These are phyloP conservation scores for Cephaloascus fragrans DNA, from an alignment of 805 yeast species.

Conservation along the genomic window DNA sequence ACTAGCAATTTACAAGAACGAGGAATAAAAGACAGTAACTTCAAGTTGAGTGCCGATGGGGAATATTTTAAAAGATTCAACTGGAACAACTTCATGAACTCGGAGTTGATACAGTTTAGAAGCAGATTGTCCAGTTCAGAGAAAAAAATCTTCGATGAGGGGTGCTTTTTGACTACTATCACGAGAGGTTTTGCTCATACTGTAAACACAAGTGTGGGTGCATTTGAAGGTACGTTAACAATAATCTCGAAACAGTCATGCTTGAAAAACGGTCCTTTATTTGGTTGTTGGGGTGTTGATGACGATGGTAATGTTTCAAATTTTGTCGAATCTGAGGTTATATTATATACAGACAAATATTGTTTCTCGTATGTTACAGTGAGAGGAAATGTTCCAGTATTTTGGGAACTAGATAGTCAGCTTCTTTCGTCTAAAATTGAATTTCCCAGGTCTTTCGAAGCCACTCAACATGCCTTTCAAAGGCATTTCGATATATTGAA, in stretches of 20 bases:
- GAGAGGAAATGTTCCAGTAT: constrained; percentile 46
- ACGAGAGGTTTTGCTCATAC: constrained; percentile 44
- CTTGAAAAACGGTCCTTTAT: constrained; percentile 34
- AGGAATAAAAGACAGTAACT: constrained; percentile 16
- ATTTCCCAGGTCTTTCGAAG: constrained; percentile 43
- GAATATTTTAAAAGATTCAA: constrained; percentile 35
- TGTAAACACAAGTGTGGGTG: constrained; percentile 21
- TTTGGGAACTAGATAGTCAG: constrained; percentile 41
- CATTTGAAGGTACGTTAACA: constrained; percentile 30
- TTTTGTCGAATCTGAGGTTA: constrained; percentile 42
- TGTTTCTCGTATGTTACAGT: constrained; percentile 35
- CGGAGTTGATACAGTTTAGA: constrained; percentile 36
- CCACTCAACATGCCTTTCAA: constrained; percentile 40
- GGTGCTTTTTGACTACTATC: constrained; percentile 37
- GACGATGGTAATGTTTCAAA: constrained; percentile 45
- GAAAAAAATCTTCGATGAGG: constrained; percentile 28
- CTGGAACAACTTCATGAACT: constrained; percentile 42
- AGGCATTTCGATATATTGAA: constrained; percentile 38
- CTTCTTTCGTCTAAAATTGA: constrained; percentile 31
- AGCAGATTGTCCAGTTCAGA: constrained; percentile 30
- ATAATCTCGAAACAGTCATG: constrained; percentile 44
- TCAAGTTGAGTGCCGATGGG: constrained; percentile 19
- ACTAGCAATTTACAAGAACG: constrained; percentile 35
- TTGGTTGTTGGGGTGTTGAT: constrained; percentile 51
- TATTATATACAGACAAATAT: constrained; percentile 28